Conservation (phyloP, 352 stramenopile genomes). For the Pythium apleroticum region DNA sequence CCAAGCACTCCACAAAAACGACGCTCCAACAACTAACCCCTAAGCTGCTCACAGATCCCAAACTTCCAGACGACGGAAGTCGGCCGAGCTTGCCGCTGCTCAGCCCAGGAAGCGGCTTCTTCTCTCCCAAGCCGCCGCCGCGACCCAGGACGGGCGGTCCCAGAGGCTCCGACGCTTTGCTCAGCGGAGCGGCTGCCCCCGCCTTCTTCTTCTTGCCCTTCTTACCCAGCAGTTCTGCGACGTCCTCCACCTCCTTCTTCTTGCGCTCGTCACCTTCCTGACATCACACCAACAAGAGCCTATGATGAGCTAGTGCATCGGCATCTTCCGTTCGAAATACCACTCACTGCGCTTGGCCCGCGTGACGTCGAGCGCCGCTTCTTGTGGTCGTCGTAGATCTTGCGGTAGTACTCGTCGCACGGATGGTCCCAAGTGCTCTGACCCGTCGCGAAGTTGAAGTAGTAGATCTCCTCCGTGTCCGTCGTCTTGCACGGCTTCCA, state of each 20-base stretch:
- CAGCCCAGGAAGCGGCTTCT: slow-evolving; percentile 66
- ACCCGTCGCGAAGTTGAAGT: slow-evolving; percentile 93
- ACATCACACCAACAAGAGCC: too few species aligned
- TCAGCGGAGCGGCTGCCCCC: slow-evolving; percentile 15
- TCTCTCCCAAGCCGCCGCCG: slow-evolving; percentile 47
- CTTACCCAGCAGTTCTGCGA: slow-evolving; percentile 71
- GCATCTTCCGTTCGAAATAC: too few species aligned
- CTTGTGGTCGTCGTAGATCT: slow-evolving; percentile 93
- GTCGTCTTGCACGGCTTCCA: slow-evolving; percentile 96
- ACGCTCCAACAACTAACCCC: slow-evolving; percentile 35
- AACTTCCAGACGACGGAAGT: slow-evolving; percentile 10
- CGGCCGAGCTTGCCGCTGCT: slow-evolving; percentile 26
- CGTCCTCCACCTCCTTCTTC: slow-evolving; percentile 80
- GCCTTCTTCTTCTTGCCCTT: slow-evolving; percentile 63
- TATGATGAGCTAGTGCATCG: too few species aligned
- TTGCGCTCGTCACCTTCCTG: slow-evolving; percentile 77
- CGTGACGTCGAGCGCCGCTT: slow-evolving; percentile 40
- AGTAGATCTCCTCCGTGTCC: slow-evolving; percentile 96
- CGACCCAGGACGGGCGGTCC: slow-evolving; percentile 41
- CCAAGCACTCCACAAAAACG: not conserved
- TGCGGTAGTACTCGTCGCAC: slow-evolving; percentile 94
- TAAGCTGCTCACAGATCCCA: slow-evolving; percentile 33
- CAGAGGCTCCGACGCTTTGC: slow-evolving; percentile 43
- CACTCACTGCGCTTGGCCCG: not conserved
- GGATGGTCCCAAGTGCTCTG: slow-evolving; percentile 95